Evolutionary conservation across 768 basidiomycete genomes (phyloP).

Genomic region (Leccinellum luteum): DNA sequence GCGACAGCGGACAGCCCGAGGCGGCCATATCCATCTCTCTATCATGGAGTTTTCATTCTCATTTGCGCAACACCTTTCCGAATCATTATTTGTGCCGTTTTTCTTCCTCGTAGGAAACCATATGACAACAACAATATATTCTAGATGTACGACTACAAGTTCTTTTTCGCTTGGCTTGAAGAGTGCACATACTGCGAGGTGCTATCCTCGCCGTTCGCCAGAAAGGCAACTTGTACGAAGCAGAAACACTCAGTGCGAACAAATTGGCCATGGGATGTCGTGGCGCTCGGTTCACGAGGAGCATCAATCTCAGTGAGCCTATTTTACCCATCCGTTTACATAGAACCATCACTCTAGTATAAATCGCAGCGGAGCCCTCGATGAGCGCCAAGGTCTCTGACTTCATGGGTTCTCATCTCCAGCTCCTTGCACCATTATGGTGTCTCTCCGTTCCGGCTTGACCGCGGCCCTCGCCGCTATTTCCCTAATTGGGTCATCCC

Average conservation of each 20-base stretch:
- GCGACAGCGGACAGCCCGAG: neutral
- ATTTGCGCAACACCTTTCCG: neutral
- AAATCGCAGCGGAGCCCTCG: neutral
- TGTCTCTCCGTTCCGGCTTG: conserved; percentile 1
- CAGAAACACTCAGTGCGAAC: neutral
- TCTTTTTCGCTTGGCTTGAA: neutral
- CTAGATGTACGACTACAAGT: neutral
- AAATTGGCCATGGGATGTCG: neutral
- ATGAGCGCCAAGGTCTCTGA: neutral
- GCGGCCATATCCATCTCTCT: neutral
- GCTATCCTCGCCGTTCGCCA: neutral
- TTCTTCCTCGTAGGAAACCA: neutral
- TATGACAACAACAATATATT: neutral
- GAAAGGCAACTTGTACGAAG: neutral
- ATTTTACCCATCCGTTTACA: neutral
- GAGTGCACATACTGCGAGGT: neutral
- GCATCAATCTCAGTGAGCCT: neutral
- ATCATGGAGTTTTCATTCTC: neutral
- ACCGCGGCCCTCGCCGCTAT: neutral
- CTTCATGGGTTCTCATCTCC: neutral
- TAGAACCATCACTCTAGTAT: neutral
- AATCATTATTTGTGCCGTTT: neutral
- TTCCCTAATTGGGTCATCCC: conserved; percentile 4
- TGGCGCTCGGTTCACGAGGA: neutral
- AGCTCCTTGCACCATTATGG: conserved; percentile 3